Conservation (phyloP, 192 early-diverging fungal genomes). For the Coemansia sp. region DNA sequence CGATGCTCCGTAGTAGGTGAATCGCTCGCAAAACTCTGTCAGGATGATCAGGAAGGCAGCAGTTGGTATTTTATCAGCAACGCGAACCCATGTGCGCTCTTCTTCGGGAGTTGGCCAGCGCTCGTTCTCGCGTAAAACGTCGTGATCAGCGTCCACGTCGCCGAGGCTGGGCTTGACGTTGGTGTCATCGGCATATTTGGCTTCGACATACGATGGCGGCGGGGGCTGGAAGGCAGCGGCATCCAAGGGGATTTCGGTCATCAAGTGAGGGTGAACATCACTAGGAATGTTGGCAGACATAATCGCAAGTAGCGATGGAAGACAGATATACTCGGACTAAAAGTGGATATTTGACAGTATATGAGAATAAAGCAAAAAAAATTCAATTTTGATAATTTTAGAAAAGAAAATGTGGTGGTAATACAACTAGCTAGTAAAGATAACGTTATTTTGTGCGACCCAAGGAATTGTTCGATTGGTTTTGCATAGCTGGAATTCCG, state of each 20-base stretch:
- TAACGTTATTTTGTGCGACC: too few species aligned
- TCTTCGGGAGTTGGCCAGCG: constrained; percentile 59
- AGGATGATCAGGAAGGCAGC: constrained; percentile 56
- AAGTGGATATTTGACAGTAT: background rate
- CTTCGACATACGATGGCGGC: background rate
- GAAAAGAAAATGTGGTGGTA: background rate
- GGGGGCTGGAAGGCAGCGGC: constrained; percentile 12
- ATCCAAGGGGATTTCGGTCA: constrained; percentile 15
- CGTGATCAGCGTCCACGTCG: constrained; percentile 1
- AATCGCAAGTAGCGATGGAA: background rate
- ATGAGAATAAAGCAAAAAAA: background rate
- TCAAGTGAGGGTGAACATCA: background rate
- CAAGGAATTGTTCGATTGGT: too few species aligned
- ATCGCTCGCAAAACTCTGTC: constrained; percentile 63
- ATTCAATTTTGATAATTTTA: background rate
- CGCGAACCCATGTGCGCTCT: constrained; percentile 50
- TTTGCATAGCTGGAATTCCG: too few species aligned
- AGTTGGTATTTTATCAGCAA: constrained; percentile 59
- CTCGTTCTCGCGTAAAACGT: constrained; percentile 21
- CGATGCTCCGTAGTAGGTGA: constrained; percentile 63
- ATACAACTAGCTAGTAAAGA: too few species aligned
- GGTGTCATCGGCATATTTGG: background rate
- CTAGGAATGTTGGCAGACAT: background rate
- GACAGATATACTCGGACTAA: background rate
- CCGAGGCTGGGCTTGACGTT: background rate